Evolutionary conservation across 2,329 filamentous ascomycete genomes (phyloP), one percentile per base, ranked within the genome.

Genomic region (Erysiphe pulchra): DNA sequence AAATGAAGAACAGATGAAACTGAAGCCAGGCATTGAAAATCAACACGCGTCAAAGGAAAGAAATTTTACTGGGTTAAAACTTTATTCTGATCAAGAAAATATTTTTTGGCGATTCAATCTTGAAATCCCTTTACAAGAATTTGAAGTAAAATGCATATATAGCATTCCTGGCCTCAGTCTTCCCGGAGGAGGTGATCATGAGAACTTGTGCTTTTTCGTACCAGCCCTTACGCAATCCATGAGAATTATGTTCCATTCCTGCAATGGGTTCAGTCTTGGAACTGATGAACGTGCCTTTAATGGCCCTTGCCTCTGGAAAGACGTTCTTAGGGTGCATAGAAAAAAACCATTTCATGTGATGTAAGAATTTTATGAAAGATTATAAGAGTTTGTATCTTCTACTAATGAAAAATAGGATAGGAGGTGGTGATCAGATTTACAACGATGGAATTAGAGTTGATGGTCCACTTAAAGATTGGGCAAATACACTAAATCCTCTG

Each of bases 241-340:
- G 87, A 84, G 92, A 58, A 81, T 94, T 57, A 92, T 95, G 83
- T 98, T 94, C 62, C 81, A 94, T 65, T 93, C 83, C 47, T 94
- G 90, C 65, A 98, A 98, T 60, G 92, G 90, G 14, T 98, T 98
- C 65, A 87, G 81, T 52, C 70, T 90, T 36, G 81, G 80, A 46
- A 87, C 84, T 3, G 80, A 93, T 59, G 75, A 90, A 49, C 75
- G 82, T 44, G 77, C 78, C 38, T 92, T 85, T 65, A 87, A 80
- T 56, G 90, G 90, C 0, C 80, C 84, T n/a, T 83, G 83, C 4
- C 64, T 98, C 47, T 98, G 90, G 90, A 83, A 90, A 55, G 87
- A 98, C 57, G 86, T 95, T 10, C 61, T 86, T 52, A 80, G 92
- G 53, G 76, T 66, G 48, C 90, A 98, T 58, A 71, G 76, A 48